Evolutionary conservation across 2,329 filamentous ascomycete genomes (phyloP).

Genomic region (Sporothrix mexicana): DNA sequence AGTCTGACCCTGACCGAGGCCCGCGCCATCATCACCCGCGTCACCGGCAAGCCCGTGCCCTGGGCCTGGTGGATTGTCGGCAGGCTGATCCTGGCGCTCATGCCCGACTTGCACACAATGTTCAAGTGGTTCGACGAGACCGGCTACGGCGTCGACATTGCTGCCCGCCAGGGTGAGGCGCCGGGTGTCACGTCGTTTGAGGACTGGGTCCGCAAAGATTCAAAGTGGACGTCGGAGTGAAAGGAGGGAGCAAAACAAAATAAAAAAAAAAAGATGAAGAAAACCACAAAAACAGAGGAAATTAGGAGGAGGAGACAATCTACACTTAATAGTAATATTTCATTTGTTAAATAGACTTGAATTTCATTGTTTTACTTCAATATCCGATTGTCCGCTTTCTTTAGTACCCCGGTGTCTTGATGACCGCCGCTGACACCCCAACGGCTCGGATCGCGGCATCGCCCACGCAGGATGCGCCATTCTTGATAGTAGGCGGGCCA

Average conservation of each 20-base stretch:
- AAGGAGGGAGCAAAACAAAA: not conserved
- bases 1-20: conserved; percentile 46
- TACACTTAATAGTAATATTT: conserved; percentile 11
- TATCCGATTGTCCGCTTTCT: not conserved
- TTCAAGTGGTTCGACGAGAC: conserved; percentile 48
- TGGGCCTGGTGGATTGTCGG: conserved; percentile 45
- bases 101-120: conserved; percentile 46
- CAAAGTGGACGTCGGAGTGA: conserved; percentile 39
- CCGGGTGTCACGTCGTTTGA: conserved; percentile 47
- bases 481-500: no score
- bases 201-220: conserved; percentile 48
- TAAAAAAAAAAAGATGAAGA: not conserved
- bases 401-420: not conserved
- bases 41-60: conserved; percentile 42
- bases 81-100: conserved; percentile 41
- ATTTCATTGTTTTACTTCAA: not conserved
- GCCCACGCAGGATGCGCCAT: no score
- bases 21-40: conserved; percentile 41
- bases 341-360: not conserved
- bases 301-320: no score
- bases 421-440: not conserved
- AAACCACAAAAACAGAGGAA: not conserved
- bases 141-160: conserved; percentile 51
- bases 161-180: conserved; percentile 41
- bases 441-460: conserved; percentile 18